Base-by-base conservation (phyloP, 2,329 filamentous ascomycete species). In the Penicillium sp. region DNA sequence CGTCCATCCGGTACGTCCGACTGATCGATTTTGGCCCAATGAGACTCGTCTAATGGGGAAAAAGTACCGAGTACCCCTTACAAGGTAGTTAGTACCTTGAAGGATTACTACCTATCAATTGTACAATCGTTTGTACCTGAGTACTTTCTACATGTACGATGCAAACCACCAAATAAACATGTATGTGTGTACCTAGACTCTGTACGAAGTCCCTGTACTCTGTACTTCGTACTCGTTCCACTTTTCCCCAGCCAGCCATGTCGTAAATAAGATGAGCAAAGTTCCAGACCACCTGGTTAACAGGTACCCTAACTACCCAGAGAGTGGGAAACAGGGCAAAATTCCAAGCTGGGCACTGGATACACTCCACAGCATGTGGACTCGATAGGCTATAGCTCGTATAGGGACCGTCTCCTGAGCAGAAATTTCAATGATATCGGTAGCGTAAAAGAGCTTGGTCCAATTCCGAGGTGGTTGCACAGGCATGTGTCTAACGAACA, bases 31-130 rank as follows among this genome's bases (percentile, higher is more conserved):
- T 43, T 33, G 1, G 58, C 53, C 57, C 53, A 41, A 64, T 60
- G 31, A 19, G 54, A 65, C 50, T 48, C 41, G 53, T 65, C 59
- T 25, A 54, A 58, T 48, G 6, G 40, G 40, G 6, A 29, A 4
- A 21, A 27, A 29, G 46, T 43, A 12, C 10, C 21, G 10, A 38
- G 35, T 38, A 38, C 35, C 35, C 35, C 35, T 38, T 35, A 35
- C 12, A 23, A 52, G 19, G 17, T 46, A 23, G 6, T 15, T 35
- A 13, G 19, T 33, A 33, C 33, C 17, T 33, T n/a, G 29, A 47
- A 46, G 31, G 15, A 49, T 35, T 19, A 38, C 15, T n/a, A 41
- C 25, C 27, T 21, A 9, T 33, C 15, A 15, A 21, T 17, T 25
- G 21, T 47, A 21, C 7, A 47, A 33, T 13, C 31, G 5, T 33